Percentiles rank a stretch among this genome's conserved stretches.
Conservation (phyloP, 2,329 filamentous ascomycete species). For the Fusarium nisikadoi region DNA sequence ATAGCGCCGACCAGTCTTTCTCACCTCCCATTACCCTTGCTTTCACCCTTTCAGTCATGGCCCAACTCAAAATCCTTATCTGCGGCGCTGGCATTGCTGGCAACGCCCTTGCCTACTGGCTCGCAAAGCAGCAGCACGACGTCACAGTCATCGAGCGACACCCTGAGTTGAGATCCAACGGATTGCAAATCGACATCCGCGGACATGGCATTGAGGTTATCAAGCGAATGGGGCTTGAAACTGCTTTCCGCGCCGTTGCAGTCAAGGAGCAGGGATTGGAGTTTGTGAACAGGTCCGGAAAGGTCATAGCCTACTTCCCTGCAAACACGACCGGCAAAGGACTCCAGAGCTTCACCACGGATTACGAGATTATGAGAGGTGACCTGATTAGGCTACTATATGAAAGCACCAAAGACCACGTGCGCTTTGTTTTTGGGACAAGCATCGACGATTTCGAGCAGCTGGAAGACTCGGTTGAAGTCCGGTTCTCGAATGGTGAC, state of each 20-base stretch:
- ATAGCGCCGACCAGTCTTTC: no score
- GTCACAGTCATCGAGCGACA: constrained; percentile 55
- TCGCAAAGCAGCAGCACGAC: constrained; percentile 38
- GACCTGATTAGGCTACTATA: constrained; percentile 60
- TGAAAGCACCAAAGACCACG: constrained; percentile 47
- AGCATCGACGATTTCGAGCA: constrained; percentile 48
- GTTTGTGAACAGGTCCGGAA: constrained; percentile 56
- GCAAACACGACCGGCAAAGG: constrained; percentile 30
- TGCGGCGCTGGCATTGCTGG: constrained; percentile 49
- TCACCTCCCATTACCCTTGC: no score
- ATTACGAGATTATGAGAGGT: constrained; percentile 66
- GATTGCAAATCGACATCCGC: constrained; percentile 65
- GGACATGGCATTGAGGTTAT: constrained; percentile 62
- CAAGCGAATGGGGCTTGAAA: constrained; percentile 46
- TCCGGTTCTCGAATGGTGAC: constrained; percentile 56
- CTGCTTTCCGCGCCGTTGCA: constrained; percentile 46
- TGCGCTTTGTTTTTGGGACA: constrained; percentile 46
- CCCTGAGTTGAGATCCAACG: constrained; percentile 55
- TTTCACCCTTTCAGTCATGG: neutral
- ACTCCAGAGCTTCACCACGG: constrained; percentile 54
- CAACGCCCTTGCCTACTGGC: constrained; percentile 46
- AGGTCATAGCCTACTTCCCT: constrained; percentile 51
- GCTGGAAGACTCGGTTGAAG: constrained; percentile 48
- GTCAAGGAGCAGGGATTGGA: constrained; percentile 61
- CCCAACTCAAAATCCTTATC: constrained; percentile 48